Base-by-base conservation (phyloP, 768 basidiomycete species). In the Auriscalpium vulgare region DNA sequence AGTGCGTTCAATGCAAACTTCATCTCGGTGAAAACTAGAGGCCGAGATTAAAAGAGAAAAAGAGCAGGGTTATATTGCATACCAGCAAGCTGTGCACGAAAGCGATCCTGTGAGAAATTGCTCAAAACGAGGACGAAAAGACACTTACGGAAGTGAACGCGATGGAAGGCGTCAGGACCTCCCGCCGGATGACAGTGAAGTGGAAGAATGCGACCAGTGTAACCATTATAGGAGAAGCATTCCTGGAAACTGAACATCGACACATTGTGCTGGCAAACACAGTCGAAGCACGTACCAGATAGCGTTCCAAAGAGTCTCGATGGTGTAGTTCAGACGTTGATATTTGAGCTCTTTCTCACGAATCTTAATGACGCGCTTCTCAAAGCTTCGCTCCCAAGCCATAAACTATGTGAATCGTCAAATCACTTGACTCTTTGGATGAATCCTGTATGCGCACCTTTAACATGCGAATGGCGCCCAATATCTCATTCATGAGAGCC, bases 311-410 rank as follows among this genome's bases (percentile, higher is more conserved):
- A 78, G 56, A 17, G 85, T 83, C 73, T 95, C 94, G 52, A 95
- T 88, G 45, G 78, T 81, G 69, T 94, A 97, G 69, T 91, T 97
- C 49, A 91, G 69, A 62, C 81, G 84, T 65, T 94, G 92, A 68
- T 83, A 92, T 63, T 83, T 84, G 21, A 97, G 74, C 68, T 97
- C 93, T 61, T 83, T 85, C 45, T 83, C 83, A 23, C 93, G 81
- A 57, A 95, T 75, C 51, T 79, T 82, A 53, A 87, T 68, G 0
- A 94, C 84, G 10, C 77, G 78, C 21, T 76, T 75, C 70, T 95
- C 93, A 62, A 95, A 95, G 66, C 83, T 91, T 23, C 93, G 83
- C 68, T 97, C 93, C 93, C 84, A 86, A 14, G 91, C 93, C 91
- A 95, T 95, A 70, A 95, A 97, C 84, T 87, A 63, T 37, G 54